A percentile compares a stretch with the other conserved stretches of the same genome.
These are phyloP conservation scores for Ophiostoma novo-ulmi DNA, from an alignment of 2,329 filamentous ascomycete genomes.

Conservation along the genomic window DNA sequence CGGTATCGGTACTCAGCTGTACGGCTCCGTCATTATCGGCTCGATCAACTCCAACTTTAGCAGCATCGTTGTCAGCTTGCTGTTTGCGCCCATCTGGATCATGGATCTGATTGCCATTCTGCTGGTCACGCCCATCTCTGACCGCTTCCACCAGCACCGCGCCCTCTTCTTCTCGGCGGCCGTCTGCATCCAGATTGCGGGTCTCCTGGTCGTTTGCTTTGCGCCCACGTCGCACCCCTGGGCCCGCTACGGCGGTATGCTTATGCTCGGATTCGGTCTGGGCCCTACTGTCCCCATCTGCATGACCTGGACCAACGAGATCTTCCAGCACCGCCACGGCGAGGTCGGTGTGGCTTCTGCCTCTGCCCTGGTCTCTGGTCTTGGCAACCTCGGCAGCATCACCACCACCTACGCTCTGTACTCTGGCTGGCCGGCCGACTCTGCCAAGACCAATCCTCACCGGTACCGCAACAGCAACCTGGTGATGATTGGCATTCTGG, in stretches of 20 bases:
- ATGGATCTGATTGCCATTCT: slow-evolving; percentile 87
- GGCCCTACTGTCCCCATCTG: slow-evolving; percentile 87
- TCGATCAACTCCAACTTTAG: slow-evolving; percentile 70
- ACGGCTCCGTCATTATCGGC: slow-evolving; percentile 79
- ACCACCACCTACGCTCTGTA: slow-evolving; percentile 86
- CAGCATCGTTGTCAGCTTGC: slow-evolving; percentile 68
- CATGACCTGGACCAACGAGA: slow-evolving; percentile 89
- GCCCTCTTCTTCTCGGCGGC: slow-evolving; percentile 76
- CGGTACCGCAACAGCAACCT: slow-evolving; percentile 80
- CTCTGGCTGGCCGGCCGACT: slow-evolving; percentile 77
- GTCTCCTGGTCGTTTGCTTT: slow-evolving; percentile 74
- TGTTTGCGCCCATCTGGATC: slow-evolving; percentile 93
- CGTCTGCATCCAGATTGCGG: slow-evolving; percentile 72
- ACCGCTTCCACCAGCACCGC: slow-evolving; percentile 76
- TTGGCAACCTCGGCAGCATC: slow-evolving; percentile 82
- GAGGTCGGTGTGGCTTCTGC: slow-evolving; percentile 88
- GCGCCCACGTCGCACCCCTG: slow-evolving; percentile 61
- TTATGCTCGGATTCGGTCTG: slow-evolving; percentile 84
- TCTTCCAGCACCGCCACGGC: slow-evolving; percentile 83
- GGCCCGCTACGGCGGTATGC: slow-evolving; percentile 81
- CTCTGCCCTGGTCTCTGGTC: slow-evolving; percentile 75
- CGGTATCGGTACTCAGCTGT: slow-evolving; percentile 83
- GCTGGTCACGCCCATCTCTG: slow-evolving; percentile 76
- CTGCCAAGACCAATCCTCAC: slow-evolving; percentile 53
- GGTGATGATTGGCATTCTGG: slow-evolving; percentile 81